Conservation (phyloP, 225 moss, liverwort and hornwort genomes). For the Pseudoscleropodium purum region DNA sequence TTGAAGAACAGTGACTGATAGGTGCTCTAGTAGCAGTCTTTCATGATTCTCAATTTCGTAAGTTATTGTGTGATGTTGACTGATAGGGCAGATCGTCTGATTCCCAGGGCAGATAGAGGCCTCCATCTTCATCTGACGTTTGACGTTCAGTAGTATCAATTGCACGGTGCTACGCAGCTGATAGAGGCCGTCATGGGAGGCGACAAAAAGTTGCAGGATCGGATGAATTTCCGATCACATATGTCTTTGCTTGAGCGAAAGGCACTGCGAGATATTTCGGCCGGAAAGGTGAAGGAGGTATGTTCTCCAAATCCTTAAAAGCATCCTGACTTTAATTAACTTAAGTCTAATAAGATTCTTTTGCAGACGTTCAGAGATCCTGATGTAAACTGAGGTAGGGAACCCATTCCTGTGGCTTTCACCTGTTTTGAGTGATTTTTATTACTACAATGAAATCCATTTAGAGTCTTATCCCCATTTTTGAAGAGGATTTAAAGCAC, state of each 20-base stretch:
- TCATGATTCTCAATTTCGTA: not conserved
- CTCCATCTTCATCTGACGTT: not conserved
- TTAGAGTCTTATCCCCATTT: not conserved
- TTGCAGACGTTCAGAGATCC: not conserved
- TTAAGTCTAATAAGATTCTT: not conserved
- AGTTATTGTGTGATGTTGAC: not conserved
- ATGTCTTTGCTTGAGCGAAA: conserved; percentile 29
- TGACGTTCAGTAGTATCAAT: not conserved
- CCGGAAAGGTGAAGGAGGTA: conserved; percentile 1
- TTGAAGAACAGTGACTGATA: not conserved
- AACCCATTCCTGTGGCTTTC: not conserved
- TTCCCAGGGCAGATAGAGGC: not conserved
- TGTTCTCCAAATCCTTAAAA: not conserved
- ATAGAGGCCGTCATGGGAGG: conserved; percentile 86
- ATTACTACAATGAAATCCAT: not conserved
- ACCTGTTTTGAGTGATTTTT: not conserved
- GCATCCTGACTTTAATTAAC: not conserved
- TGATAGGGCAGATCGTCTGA: not conserved
- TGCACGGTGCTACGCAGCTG: conserved; percentile 40
- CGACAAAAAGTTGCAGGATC: conserved; percentile 55
- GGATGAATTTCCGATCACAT: conserved; percentile 44
- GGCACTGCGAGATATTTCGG: conserved; percentile 9
- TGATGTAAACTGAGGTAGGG: not conserved
- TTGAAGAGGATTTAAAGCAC: not conserved
- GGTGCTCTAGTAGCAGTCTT: not conserved